Percentiles rank a stretch among this genome's conserved stretches.
These are phyloP conservation scores for Gonapodya prolifera DNA, from an alignment of 192 early-diverging fungal species.

Conservation along the genomic window DNA sequence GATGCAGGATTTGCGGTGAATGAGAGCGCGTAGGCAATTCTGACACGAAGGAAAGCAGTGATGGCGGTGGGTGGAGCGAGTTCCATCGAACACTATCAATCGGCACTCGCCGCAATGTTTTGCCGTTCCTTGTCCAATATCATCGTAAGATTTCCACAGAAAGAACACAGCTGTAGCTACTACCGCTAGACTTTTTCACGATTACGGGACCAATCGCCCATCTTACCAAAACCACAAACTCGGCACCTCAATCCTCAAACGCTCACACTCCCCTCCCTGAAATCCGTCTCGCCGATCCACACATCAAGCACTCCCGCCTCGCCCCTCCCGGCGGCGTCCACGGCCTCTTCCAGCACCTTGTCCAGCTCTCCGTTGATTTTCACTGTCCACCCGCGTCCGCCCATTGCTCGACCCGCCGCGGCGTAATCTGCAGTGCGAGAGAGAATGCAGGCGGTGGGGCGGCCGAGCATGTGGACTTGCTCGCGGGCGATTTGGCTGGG, in stretches of 20 bases:
- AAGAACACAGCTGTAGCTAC: too few species aligned
- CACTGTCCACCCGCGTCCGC: background rate
- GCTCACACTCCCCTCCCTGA: background rate
- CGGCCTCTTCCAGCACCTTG: background rate
- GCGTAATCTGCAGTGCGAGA: background rate
- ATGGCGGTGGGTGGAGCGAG: too few species aligned
- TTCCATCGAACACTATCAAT: too few species aligned
- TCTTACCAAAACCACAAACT: too few species aligned
- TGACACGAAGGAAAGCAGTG: too few species aligned
- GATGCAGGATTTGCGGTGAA: too few species aligned
- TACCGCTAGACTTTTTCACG: too few species aligned
- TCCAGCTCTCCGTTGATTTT: background rate
- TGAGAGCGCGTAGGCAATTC: too few species aligned
- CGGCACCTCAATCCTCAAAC: background rate
- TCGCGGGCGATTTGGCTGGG: background rate
- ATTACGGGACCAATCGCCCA: too few species aligned
- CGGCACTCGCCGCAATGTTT: too few species aligned
- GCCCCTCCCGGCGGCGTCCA: background rate
- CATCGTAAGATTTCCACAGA: too few species aligned
- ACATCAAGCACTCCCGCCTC: background rate
- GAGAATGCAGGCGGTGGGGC: background rate
- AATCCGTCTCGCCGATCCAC: background rate
- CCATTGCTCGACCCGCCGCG: background rate
- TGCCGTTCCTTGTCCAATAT: too few species aligned
- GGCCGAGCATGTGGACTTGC: constrained; percentile 1